Evolutionary conservation across 2,329 filamentous ascomycete genomes (phyloP), one percentile per base, ranked within the genome.

Genomic region (Aspergillus fumigatus): DNA sequence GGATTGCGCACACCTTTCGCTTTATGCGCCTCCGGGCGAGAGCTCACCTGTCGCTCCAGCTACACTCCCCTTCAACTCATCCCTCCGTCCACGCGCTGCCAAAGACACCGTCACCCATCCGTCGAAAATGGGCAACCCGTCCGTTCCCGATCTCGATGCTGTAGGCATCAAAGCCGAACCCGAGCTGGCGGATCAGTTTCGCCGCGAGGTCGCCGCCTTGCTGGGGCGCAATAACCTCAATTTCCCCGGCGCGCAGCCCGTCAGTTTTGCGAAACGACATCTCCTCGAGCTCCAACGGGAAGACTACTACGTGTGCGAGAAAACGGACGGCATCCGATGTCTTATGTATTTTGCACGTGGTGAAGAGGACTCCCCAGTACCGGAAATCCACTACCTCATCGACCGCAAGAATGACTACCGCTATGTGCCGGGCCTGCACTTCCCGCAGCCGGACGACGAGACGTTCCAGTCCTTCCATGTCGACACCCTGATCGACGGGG

Each of bases 401-500:
- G 93, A 99, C 77, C 91, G 94, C 70, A 96, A 92, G 77, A 97
- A 99, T 77, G 92, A 97, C 73, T 99, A 94, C 79, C 96, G 93
- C 84, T 91, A 83, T 69, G 85, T 97, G 59, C 83, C 84, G 29
- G 80, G 83, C 59, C 82, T 97, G 25, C 91, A 96, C 73, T 92
- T 97, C 65, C 94, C 94, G 0, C 79, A 88, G 23, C 84, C 84
- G 40, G 79, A 83, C 47, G 82, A 89, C 62, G 77, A 79, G 0
- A 81, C 84, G 10, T 78, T 75, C 59, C 75, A 80, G 47, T 81
- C 79, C 14, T 97, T 90, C 71, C 92, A 97, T 70, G 83, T 80
- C 14, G 84, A 85, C 58, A 97, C 94, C 0, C 77, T 99, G 29
- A 82, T 97, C 49, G 94, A 99, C 66, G 94, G 94, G 62, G 94